phyloP scores from a whole-genome alignment of 1,284 basidiomycete genomes.

The Fistulina hepatica region DNA sequence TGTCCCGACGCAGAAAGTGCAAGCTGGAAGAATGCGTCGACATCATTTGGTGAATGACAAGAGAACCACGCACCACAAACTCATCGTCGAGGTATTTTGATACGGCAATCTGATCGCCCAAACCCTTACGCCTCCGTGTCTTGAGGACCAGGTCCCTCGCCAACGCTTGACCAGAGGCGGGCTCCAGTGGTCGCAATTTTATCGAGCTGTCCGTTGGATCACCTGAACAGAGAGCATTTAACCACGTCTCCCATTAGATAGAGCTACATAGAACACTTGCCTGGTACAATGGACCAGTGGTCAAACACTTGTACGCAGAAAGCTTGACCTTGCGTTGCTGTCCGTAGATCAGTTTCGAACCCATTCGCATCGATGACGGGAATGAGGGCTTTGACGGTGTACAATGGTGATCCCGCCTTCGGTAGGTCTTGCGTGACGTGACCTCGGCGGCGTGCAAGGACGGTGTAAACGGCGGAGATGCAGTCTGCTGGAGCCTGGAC shows the following conservation, averaged over 20 bases:
- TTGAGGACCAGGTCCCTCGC: slow-evolving; percentile 93
- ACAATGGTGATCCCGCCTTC: slow-evolving; percentile 93
- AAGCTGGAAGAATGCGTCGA: slow-evolving; percentile 35
- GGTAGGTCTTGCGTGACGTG: slow-evolving; percentile 97
- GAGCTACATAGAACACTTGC: slow-evolving; percentile 28
- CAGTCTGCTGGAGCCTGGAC: slow-evolving; percentile 98
- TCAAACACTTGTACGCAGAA: slow-evolving; percentile 95
- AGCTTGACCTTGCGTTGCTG: slow-evolving; percentile 95
- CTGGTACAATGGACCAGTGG: slow-evolving; percentile 97
- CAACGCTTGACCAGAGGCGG: slow-evolving; percentile 88
- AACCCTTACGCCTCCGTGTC: slow-evolving; percentile 90
- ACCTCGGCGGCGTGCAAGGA: slow-evolving; percentile 90
- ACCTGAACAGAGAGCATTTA: slow-evolving; percentile 32
- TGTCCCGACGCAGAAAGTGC: slow-evolving; percentile 86
- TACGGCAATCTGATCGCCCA: slow-evolving; percentile 88
- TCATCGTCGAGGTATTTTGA: slow-evolving; percentile 93
- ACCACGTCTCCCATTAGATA: background rate
- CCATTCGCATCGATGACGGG: slow-evolving; percentile 98
- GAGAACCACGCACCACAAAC: slow-evolving; percentile 58
- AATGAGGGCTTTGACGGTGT: slow-evolving; percentile 95
- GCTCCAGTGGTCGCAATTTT: slow-evolving; percentile 91
- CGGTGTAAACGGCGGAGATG: slow-evolving; percentile 95
- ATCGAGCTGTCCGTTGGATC: slow-evolving; percentile 96
- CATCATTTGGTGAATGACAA: slow-evolving; percentile 4
- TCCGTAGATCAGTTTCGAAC: slow-evolving; percentile 96